A percentile compares a stretch with the other conserved stretches of the same genome.
phyloP scores from a whole-genome alignment of 176 grass and related monocot species.

The Zea luxurians region DNA sequence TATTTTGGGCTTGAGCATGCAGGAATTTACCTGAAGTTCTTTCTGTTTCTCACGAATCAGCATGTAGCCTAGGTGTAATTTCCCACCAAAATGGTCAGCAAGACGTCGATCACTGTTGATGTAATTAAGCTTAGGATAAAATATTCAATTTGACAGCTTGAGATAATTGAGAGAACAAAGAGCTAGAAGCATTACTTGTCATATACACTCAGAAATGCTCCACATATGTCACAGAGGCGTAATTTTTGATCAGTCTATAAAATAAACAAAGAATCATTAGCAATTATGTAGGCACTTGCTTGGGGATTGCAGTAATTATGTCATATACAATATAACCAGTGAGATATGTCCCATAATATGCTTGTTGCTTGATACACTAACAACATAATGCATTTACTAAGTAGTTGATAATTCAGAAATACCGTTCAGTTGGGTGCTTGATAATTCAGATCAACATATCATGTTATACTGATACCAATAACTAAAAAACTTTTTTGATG shows the following conservation, averaged over 20 bases:
- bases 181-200: slow-evolving; percentile 55
- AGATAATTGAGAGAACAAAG: neutral
- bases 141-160: neutral
- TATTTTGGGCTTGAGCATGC: neutral
- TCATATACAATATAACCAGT: no score
- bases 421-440: neutral
- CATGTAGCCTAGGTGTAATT: slow-evolving; percentile 95
- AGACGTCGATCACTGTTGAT: slow-evolving; percentile 83
- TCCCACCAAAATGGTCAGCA: slow-evolving; percentile 99
- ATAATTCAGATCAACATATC: neutral
- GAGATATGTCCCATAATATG: no score
- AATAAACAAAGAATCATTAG: slow-evolving; percentile 21
- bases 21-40: slow-evolving; percentile 76
- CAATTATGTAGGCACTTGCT: neutral
- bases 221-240: slow-evolving; percentile 97
- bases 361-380: no score
- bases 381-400: no score
- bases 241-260: slow-evolving; percentile 97
- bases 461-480: neutral
- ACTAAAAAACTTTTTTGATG: no score
- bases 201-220: slow-evolving; percentile 95
- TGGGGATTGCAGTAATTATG: no score
- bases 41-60: slow-evolving; percentile 87
- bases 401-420: no score
- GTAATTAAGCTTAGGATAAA: slow-evolving; percentile 7